Conservation (phyloP, 352 stramenopile genomes). For the Phytophthora tentaculata region DNA sequence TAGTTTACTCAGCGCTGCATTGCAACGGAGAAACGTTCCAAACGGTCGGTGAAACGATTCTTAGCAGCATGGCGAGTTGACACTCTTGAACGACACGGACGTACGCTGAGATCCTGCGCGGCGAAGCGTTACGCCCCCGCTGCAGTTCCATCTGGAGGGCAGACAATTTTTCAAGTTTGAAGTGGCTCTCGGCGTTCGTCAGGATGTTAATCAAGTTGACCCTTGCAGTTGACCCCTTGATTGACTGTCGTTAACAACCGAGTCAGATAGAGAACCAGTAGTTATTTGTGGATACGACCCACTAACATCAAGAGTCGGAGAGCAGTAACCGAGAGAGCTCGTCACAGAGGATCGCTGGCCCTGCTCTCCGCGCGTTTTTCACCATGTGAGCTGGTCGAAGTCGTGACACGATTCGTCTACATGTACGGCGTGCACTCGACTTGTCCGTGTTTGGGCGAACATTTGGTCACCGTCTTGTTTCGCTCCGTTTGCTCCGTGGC, state of each 20-base stretch:
- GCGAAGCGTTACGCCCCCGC: constrained; percentile 22
- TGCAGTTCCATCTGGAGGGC: constrained; percentile 23
- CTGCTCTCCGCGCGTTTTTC: constrained; percentile 19
- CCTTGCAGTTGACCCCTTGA: background rate
- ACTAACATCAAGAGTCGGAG: constrained; percentile 13
- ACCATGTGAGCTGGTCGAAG: constrained; percentile 22
- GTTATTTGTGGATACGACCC: background rate
- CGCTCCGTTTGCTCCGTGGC: constrained; percentile 6
- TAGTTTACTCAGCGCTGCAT: too few relatives aligned
- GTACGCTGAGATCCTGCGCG: constrained; percentile 13
- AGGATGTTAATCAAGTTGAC: constrained; percentile 1
- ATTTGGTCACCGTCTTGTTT: constrained; percentile 7
- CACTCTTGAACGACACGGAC: too few relatives aligned
- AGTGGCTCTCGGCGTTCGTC: constrained; percentile 27
- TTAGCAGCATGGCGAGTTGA: too few relatives aligned
- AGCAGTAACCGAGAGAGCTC: constrained; percentile 14
- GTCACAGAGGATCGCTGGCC: constrained; percentile 15
- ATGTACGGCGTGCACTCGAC: background rate
- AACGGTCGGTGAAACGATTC: too few relatives aligned
- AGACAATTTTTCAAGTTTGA: constrained; percentile 11
- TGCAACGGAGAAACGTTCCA: too few relatives aligned
- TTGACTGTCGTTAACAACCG: constrained; percentile 4
- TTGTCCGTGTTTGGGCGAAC: constrained; percentile 4
- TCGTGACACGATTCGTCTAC: constrained; percentile 17
- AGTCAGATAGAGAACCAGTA: constrained; percentile 7